Evolutionary conservation across 805 yeast genomes (phyloP), one percentile per base, ranked within the genome.

Genomic region (Lipomyces chichibuensis): DNA sequence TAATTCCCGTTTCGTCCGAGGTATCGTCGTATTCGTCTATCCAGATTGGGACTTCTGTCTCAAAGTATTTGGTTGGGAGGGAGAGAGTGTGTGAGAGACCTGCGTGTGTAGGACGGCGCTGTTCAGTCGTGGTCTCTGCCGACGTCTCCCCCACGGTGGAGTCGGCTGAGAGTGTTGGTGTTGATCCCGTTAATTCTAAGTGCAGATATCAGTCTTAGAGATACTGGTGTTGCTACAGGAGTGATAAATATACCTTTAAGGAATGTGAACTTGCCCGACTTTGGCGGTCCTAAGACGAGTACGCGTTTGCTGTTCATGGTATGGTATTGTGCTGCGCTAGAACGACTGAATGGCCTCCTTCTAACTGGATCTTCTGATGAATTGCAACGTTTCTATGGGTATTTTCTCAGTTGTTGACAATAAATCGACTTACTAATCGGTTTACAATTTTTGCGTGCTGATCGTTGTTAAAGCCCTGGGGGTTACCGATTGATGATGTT

Each of bases 231-330:
- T 20, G 35, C 35, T 8, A n/a, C 17, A 43, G 20, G 9, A 17
- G 49, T 43, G 20, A 43, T 14, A 25, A 32, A 57, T 25, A 20
- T 68, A 72, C 77, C 74, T 62, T 76, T 71, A 9, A 78, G 59
- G 2, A 77, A 69, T 37, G 77, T 69, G 14, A 75, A 60, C 61
- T 79, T 80, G 54, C 81, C 81, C 2, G 77, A 67, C 20, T 72
- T 62, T 13, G 79, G 76, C 14, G 70, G 65, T 1, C 82, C 82
- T 1, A 77, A 76, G 49, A 70, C 66, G 3, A 69, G 63, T 25
- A 69, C 64, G 32, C 72, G 65, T 32, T 68, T 67, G 20, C 64
- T 55, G 17, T 37, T 46, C 57, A 52, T 37, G 49, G 20, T 43
- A n/a, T 11, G 0, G 49, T 43, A n/a, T 43, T n/a, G 49, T 43